Conservation (phyloP, 1,284 basidiomycete species). For the Cystobasidium slooffiae region DNA sequence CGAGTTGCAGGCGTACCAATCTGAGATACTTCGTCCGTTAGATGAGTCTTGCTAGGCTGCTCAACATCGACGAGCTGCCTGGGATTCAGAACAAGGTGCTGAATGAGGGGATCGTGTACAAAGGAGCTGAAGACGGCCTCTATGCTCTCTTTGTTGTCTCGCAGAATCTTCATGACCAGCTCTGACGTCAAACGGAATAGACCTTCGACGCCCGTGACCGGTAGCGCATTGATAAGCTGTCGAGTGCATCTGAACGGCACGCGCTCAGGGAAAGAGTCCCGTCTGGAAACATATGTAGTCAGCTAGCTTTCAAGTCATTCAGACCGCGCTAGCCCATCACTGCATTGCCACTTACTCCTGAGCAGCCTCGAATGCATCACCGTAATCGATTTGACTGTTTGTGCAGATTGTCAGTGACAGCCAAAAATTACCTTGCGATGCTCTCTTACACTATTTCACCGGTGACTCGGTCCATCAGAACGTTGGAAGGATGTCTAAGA, state of each 20-base stretch:
- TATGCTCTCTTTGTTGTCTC: slow-evolving; percentile 40
- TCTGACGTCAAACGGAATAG: slow-evolving; percentile 40
- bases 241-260: slow-evolving; percentile 39
- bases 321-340: too few species aligned
- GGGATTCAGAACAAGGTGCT: slow-evolving; percentile 40
- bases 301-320: not conserved
- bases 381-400: slow-evolving; percentile 32
- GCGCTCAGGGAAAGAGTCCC: slow-evolving; percentile 39
- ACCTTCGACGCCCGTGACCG: slow-evolving; percentile 33
- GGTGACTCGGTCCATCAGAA: slow-evolving; percentile 30
- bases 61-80: slow-evolving; percentile 34
- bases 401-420: not conserved
- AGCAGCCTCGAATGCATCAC: slow-evolving; percentile 40
- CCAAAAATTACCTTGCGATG: not conserved
- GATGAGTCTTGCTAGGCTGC: not conserved
- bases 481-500: slow-evolving; percentile 37
- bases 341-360: slow-evolving; percentile 9
- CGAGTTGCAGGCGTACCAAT: not conserved
- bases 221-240: slow-evolving; percentile 30
- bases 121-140: slow-evolving; percentile 40
- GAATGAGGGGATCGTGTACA: slow-evolving; percentile 40
- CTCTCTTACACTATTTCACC: slow-evolving; percentile 25
- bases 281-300: not conserved
- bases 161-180: slow-evolving; percentile 26
- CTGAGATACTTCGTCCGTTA: slow-evolving; percentile 7